Conservation (phyloP, 148 eudicot genomes). For the Hydrangea macrophylla region DNA sequence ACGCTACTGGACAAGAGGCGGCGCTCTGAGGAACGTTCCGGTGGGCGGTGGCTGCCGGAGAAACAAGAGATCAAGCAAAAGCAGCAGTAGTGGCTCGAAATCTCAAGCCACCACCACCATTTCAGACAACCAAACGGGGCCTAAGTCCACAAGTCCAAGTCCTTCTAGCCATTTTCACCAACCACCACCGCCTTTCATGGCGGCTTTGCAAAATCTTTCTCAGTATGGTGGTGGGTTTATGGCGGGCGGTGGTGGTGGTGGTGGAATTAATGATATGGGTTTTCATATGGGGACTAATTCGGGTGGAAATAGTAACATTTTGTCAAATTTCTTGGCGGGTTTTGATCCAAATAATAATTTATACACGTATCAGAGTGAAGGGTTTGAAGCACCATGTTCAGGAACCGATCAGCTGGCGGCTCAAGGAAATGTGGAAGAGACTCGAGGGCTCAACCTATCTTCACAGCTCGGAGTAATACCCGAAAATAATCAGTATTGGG, state of each 20-base stretch:
- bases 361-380: conserved; percentile 26
- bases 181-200: conserved; percentile 39
- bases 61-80: conserved; percentile 57
- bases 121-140: conserved; percentile 12
- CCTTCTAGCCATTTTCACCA: conserved; percentile 24
- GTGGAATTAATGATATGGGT: conserved; percentile 3
- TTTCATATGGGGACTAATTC: conserved; percentile 19
- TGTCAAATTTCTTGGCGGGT: conserved; percentile 17
- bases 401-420: conserved; percentile 12
- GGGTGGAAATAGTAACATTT: conserved; percentile 7
- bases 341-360: conserved; percentile 27
- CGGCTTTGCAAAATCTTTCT: conserved; percentile 41
- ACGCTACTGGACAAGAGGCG: conserved; percentile 68
- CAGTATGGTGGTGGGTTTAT: conserved; percentile 39
- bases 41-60: conserved; percentile 74
- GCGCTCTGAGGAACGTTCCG: conserved; percentile 64
- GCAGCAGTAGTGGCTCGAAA: conserved; percentile 22
- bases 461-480: conserved; percentile 34
- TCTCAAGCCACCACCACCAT: conserved; percentile 12
- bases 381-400: neutral
- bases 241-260: neutral
- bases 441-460: conserved; percentile 26
- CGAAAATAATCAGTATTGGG: conserved; percentile 41
- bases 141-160: conserved; percentile 19
- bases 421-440: conserved; percentile 46